Evolutionary conservation across 345 rosid genomes (phyloP).

Genomic region (Syzygium jambos): DNA sequence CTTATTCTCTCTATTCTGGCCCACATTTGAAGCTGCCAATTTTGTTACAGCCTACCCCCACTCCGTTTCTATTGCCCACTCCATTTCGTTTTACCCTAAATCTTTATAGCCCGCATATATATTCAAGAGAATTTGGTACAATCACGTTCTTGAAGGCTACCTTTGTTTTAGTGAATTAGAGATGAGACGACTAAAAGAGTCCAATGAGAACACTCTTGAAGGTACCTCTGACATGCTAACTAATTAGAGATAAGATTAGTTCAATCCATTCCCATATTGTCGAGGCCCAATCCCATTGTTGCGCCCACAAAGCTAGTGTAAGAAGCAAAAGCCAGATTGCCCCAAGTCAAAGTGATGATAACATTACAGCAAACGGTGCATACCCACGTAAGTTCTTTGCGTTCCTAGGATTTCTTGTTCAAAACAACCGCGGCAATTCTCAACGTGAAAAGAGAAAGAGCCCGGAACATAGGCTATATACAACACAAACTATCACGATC

Average conservation of each 20-base stretch:
- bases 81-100: neutral
- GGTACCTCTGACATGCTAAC: neutral
- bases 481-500: neutral
- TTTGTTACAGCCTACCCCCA: no score
- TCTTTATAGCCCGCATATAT: neutral
- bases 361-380: neutral
- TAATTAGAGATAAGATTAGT: neutral
- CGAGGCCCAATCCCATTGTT: neutral
- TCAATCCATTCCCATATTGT: neutral
- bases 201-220: neutral
- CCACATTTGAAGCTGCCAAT: no score
- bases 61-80: neutral
- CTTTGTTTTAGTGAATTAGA: neutral
- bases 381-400: neutral
- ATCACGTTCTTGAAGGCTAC: neutral
- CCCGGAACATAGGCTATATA: neutral
- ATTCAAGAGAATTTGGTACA: neutral
- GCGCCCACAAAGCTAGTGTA: neutral
- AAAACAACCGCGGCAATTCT: no score
- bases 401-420: neutral
- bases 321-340: neutral
- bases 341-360: neutral
- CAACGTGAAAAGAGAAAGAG: neutral
- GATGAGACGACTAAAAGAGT: neutral
- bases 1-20: no score